A percentile compares a stretch with the other conserved stretches of the same genome.
Conservation (phyloP, 768 basidiomycete genomes). For the Suillus decipiens region DNA sequence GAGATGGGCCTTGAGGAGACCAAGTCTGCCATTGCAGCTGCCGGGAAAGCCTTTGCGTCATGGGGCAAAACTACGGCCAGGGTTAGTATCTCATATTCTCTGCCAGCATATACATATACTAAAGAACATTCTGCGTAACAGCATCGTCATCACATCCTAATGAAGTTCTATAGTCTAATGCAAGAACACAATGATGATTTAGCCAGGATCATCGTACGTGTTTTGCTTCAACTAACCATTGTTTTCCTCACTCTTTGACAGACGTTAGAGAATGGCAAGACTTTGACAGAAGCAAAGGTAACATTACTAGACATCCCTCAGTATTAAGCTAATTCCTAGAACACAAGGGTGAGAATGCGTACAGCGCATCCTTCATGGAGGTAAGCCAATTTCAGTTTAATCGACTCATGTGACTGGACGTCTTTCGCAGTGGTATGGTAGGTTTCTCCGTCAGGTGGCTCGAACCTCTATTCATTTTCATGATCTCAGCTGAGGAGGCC, state of each 20-base stretch:
- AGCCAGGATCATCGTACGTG: slow-evolving; percentile 76
- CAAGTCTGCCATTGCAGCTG: slow-evolving; percentile 81
- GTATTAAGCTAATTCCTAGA: neutral
- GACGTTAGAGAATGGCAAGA: slow-evolving; percentile 97
- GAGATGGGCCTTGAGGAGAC: slow-evolving; percentile 90
- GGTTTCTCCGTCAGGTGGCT: slow-evolving; percentile 12
- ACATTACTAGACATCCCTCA: neutral
- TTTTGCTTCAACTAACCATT: slow-evolving; percentile 5
- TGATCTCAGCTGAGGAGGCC: slow-evolving; percentile 78
- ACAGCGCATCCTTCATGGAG: slow-evolving; percentile 85
- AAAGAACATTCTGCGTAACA: slow-evolving; percentile 28
- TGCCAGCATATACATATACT: neutral
- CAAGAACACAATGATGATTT: slow-evolving; percentile 85
- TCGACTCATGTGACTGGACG: slow-evolving; percentile 13
- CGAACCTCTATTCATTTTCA: neutral
- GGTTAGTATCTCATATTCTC: slow-evolving; percentile 40
- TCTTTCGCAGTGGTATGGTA: slow-evolving; percentile 76
- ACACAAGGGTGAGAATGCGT: slow-evolving; percentile 73
- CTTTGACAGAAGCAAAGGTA: slow-evolving; percentile 81
- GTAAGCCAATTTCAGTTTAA: slow-evolving; percentile 38
- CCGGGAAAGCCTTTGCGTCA: slow-evolving; percentile 73
- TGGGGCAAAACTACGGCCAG: slow-evolving; percentile 91
- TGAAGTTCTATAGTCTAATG: slow-evolving; percentile 80
- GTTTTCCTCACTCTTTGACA: slow-evolving; percentile 16
- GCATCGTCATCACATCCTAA: slow-evolving; percentile 81